Percentiles rank a stretch among this genome's conserved stretches.
These are phyloP conservation scores for Saccharata proteae DNA, from an alignment of 2,329 filamentous ascomycete species.

Conservation along the genomic window DNA sequence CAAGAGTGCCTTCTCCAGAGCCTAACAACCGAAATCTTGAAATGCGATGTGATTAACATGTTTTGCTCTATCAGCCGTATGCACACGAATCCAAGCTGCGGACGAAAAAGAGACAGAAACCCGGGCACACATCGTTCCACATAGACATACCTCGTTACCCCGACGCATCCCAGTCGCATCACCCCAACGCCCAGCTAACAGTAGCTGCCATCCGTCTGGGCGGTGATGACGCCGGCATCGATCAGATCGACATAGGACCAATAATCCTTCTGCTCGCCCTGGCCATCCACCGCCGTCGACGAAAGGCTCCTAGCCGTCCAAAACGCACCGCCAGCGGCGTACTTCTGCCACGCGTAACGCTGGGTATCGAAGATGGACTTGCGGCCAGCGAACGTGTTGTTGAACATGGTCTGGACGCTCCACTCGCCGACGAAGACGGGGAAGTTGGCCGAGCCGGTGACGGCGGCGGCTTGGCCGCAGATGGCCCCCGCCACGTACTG, in stretches of 20 bases:
- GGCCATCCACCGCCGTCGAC: conserved; percentile 9
- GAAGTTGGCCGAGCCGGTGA: conserved; percentile 12
- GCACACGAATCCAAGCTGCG: no score
- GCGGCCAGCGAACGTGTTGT: conserved; percentile 20
- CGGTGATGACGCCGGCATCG: conserved; percentile 9
- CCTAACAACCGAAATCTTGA: no score
- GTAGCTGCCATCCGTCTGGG: conserved; percentile 1
- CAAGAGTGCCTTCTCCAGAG: no score
- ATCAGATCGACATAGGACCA: conserved; percentile 11
- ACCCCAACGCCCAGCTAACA: no score
- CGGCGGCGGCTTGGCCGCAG: conserved; percentile 12
- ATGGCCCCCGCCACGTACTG: conserved; percentile 11
- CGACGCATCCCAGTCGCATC: no score
- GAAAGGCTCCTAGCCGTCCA: conserved; percentile 17
- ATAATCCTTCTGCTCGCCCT: conserved; percentile 12
- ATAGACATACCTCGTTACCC: no score
- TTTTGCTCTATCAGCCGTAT: no score
- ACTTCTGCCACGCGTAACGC: conserved; percentile 22
- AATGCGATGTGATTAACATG: no score
- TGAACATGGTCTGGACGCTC: conserved; percentile 19
- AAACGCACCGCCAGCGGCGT: conserved; percentile 19
- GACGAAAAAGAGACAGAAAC: no score
- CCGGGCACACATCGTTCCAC: no score
- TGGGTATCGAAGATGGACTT: conserved; percentile 20
- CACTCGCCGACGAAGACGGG: conserved; percentile 24